Evolutionary conservation across 768 basidiomycete species (phyloP).

Genomic region (Boletus sensibilis): DNA sequence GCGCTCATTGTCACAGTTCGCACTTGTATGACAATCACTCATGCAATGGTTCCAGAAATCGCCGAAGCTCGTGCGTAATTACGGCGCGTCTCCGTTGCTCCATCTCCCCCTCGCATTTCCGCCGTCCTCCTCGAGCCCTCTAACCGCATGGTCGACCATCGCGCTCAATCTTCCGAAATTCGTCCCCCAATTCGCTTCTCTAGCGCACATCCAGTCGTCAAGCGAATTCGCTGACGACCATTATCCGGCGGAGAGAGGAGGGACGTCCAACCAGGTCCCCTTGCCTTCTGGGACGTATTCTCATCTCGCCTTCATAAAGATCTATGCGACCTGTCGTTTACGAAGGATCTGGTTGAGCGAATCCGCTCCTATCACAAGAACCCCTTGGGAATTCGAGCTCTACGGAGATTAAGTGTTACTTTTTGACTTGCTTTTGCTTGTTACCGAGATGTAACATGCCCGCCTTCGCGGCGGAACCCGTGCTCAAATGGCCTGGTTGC

Average conservation of each 20-base stretch:
- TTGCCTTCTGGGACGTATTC: slow-evolving; percentile 58
- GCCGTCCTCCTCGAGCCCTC: slow-evolving; percentile 46
- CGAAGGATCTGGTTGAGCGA: slow-evolving; percentile 76
- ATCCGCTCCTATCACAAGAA: slow-evolving; percentile 46
- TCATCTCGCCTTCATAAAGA: slow-evolving; percentile 68
- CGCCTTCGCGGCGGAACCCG: slow-evolving; percentile 21
- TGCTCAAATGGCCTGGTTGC: slow-evolving; percentile 16
- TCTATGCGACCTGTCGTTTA: slow-evolving; percentile 77
- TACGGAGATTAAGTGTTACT: slow-evolving; percentile 42
- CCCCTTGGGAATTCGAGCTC: slow-evolving; percentile 77
- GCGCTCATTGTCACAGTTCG: neutral
- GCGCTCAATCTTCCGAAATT: slow-evolving; percentile 58
- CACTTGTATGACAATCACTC: slow-evolving; percentile 5
- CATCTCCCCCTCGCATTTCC: slow-evolving; percentile 74
- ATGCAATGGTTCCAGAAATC: slow-evolving; percentile 42
- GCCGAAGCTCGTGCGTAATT: slow-evolving; percentile 47
- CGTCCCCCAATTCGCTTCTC: slow-evolving; percentile 59
- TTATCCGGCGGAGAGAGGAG: slow-evolving; percentile 23
- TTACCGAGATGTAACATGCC: slow-evolving; percentile 19
- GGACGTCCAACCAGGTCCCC: slow-evolving; percentile 18
- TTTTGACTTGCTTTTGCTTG: slow-evolving; percentile 12
- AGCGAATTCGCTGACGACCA: slow-evolving; percentile 23
- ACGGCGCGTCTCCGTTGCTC: slow-evolving; percentile 51
- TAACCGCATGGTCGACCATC: slow-evolving; percentile 73
- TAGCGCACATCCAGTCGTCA: slow-evolving; percentile 31